These are phyloP conservation scores for Magnaporthiopsis rhizophila DNA, from an alignment of 2,329 filamentous ascomycete species.

Conservation along the genomic window DNA sequence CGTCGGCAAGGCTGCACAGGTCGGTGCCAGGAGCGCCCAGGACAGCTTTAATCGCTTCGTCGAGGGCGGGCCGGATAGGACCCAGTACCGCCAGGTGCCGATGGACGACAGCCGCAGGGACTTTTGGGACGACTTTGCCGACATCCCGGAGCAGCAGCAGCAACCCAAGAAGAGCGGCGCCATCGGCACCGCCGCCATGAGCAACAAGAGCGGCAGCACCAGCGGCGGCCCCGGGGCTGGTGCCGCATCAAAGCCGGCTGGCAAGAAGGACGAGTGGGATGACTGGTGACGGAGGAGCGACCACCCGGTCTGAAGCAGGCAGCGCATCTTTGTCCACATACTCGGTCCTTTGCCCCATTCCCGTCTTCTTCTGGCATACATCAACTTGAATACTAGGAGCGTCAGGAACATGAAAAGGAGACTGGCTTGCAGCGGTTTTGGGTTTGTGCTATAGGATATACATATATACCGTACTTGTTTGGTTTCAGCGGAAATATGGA, in stretches of 20 bases:
- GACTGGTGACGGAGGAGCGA: slow-evolving; percentile 38
- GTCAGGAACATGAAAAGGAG: neutral
- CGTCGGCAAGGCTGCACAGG: slow-evolving; percentile 57
- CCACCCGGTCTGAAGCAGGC: neutral
- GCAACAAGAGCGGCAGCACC: slow-evolving; percentile 41
- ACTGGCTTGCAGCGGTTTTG: neutral
- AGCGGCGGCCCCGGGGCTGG: slow-evolving; percentile 17
- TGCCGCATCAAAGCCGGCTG: slow-evolving; percentile 25
- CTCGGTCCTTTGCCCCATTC: neutral
- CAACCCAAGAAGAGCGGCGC: slow-evolving; percentile 38
- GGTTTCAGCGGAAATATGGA: neutral
- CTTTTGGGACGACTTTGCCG: slow-evolving; percentile 90
- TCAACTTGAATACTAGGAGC: neutral
- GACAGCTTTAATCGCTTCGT: slow-evolving; percentile 82
- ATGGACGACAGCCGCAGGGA: slow-evolving; percentile 63
- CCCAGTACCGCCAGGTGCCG: slow-evolving; percentile 28
- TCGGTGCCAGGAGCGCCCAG: slow-evolving; percentile 66
- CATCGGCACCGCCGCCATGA: slow-evolving; percentile 53
- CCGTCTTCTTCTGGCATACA: neutral
- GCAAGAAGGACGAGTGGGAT: slow-evolving; percentile 53
- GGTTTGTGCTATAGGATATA: neutral
- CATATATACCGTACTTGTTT: neutral
- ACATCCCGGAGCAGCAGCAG: slow-evolving; percentile 48
- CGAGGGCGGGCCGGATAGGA: slow-evolving; percentile 46
- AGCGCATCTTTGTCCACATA: too few relatives aligned